A percentile compares a stretch with the other conserved stretches of the same genome.
Conservation (phyloP, 257 asterid species). For the Nicotiana paniculata region DNA sequence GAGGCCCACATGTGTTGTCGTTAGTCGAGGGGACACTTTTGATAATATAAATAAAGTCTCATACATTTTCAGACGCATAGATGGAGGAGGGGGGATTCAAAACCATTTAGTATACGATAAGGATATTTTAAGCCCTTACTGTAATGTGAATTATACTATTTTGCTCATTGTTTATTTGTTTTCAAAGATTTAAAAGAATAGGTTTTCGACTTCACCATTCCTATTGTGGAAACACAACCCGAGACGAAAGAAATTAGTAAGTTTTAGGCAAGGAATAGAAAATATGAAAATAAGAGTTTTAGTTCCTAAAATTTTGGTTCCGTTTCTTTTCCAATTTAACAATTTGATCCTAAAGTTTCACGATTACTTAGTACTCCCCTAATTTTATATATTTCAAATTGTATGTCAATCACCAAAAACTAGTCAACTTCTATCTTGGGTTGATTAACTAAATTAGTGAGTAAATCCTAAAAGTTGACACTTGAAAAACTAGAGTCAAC, state of each 20-base stretch:
- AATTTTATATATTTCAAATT: too few relatives aligned
- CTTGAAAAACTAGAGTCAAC: neutral
- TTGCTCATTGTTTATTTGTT: neutral
- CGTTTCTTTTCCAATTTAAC: too few relatives aligned
- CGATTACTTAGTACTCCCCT: too few relatives aligned
- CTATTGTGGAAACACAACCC: neutral
- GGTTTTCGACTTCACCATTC: neutral
- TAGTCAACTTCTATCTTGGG: neutral
- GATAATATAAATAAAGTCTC: too few relatives aligned
- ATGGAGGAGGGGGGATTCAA: too few relatives aligned
- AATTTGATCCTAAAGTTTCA: neutral
- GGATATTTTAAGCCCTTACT: too few relatives aligned
- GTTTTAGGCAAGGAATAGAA: too few relatives aligned
- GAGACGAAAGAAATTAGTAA: neutral
- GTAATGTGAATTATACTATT: too few relatives aligned
- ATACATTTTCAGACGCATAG: too few relatives aligned
- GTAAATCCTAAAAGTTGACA: neutral
- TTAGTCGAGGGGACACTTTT: too few relatives aligned
- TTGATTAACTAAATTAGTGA: neutral
- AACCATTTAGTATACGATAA: too few relatives aligned
- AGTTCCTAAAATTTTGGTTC: neutral
- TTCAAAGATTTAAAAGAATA: neutral
- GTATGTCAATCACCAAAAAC: neutral
- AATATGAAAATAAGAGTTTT: neutral
- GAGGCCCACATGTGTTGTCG: too few relatives aligned